A percentile compares a stretch with the other conserved stretches of the same genome.
These are phyloP conservation scores for Xylaria sp. DNA, from an alignment of 2,329 filamentous ascomycete species.

Conservation along the genomic window DNA sequence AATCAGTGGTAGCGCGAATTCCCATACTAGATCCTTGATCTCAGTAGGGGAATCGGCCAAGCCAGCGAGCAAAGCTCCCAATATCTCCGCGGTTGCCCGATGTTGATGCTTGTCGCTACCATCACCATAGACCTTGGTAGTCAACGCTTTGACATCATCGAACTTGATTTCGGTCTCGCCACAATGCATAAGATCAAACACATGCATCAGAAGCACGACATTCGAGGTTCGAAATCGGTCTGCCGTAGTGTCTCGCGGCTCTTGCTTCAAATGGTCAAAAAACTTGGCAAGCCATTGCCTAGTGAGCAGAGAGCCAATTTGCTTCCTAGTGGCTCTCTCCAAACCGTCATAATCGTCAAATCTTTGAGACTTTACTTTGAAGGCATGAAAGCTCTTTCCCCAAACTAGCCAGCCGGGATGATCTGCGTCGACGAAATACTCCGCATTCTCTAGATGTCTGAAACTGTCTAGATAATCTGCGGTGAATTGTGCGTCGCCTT, in stretches of 20 bases:
- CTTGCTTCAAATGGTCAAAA: slow-evolving; percentile 95
- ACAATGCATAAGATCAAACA: slow-evolving; percentile 89
- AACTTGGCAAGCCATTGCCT: slow-evolving; percentile 86
- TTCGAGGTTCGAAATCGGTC: slow-evolving; percentile 92
- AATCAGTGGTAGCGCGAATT: slow-evolving; percentile 88
- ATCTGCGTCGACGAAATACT: slow-evolving; percentile 92
- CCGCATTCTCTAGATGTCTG: slow-evolving; percentile 73
- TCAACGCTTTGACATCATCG: slow-evolving; percentile 86
- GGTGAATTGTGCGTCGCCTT: slow-evolving; percentile 83
- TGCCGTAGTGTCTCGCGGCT: slow-evolving; percentile 81
- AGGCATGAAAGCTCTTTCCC: slow-evolving; percentile 86
- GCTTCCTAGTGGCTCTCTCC: slow-evolving; percentile 76
- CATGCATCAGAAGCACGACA: slow-evolving; percentile 85
- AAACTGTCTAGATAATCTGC: slow-evolving; percentile 81
- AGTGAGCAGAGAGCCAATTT: slow-evolving; percentile 83
- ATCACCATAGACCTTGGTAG: slow-evolving; percentile 82
- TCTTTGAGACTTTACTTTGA: slow-evolving; percentile 73
- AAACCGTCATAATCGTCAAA: slow-evolving; percentile 81
- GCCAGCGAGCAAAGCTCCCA: slow-evolving; percentile 84
- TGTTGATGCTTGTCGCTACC: slow-evolving; percentile 98
- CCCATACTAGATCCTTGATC: slow-evolving; percentile 82
- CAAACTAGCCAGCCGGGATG: slow-evolving; percentile 97
- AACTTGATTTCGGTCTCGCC: slow-evolving; percentile 81
- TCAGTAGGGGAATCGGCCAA: slow-evolving; percentile 81
- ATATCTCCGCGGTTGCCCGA: slow-evolving; percentile 91